A percentile compares a stretch with the other conserved stretches of the same genome.
These are phyloP conservation scores for Pelargonium myrrhifolium DNA, from an alignment of 441 rosid species.

Conservation along the genomic window DNA sequence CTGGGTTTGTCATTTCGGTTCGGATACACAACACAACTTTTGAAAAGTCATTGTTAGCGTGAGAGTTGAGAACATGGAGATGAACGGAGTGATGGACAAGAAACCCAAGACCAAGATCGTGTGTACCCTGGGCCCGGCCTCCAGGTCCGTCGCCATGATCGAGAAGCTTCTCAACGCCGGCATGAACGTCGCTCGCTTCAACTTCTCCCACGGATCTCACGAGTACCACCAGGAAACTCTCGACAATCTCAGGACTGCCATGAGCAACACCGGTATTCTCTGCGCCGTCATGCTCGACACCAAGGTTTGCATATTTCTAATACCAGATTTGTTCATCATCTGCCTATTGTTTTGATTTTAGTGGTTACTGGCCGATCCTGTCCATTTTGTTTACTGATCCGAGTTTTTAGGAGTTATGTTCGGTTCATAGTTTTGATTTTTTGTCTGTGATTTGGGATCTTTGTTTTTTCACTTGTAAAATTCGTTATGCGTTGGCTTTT, in stretches of 20 bases:
- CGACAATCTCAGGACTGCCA: conserved; percentile 67
- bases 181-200: conserved; percentile 90
- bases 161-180: conserved; percentile 80
- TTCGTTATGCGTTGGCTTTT: not conserved
- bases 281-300: conserved; percentile 97
- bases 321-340: not conserved
- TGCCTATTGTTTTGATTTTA: not conserved
- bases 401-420: not conserved
- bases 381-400: not conserved
- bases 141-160: conserved; percentile 61
- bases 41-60: conserved; percentile 4
- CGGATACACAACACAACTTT: not conserved
- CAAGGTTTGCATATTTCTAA: conserved; percentile 37
- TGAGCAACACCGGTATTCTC: conserved; percentile 71
- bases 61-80: conserved; percentile 16
- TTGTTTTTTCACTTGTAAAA: too few relatives aligned
- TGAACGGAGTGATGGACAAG: conserved; percentile 11
- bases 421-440: not conserved
- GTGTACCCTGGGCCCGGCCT: conserved; percentile 84
- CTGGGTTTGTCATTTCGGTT: too few relatives aligned
- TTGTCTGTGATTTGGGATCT: not conserved
- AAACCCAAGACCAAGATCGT: conserved; percentile 82
- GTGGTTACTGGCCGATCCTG: not conserved
- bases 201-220: conserved; percentile 93
- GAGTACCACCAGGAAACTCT: conserved; percentile 85